phyloP scores from a whole-genome alignment of 2,329 filamentous ascomycete species.

The Alternaria ventricosa region DNA sequence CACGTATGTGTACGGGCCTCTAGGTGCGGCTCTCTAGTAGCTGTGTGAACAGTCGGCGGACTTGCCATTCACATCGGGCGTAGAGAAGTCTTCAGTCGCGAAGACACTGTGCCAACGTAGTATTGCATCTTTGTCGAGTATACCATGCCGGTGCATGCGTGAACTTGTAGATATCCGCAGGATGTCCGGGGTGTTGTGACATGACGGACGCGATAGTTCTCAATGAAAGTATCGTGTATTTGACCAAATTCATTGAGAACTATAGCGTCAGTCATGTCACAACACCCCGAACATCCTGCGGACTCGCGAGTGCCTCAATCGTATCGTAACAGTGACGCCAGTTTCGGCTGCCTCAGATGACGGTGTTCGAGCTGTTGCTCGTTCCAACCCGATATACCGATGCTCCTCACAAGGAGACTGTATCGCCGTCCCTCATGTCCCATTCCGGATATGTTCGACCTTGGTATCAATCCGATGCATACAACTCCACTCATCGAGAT shows the following conservation, averaged over 20 bases:
- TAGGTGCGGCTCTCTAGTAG: neutral
- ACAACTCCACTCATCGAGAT: constrained; percentile 44
- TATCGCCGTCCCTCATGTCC: neutral
- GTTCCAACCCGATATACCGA: neutral
- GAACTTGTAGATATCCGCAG: neutral
- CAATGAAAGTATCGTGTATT: neutral
- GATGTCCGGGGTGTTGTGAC: neutral
- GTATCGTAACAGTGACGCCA: neutral
- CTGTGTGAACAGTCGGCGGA: neutral
- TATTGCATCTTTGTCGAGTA: neutral
- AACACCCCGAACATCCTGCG: neutral
- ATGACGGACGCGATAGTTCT: neutral
- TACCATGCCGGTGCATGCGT: neutral
- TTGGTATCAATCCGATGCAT: constrained; percentile 41
- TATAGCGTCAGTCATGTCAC: neutral
- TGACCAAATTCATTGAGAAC: neutral
- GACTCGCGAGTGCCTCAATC: neutral
- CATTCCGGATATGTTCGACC: constrained; percentile 22
- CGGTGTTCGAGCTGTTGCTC: neutral
- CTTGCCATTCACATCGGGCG: neutral
- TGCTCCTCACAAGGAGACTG: neutral
- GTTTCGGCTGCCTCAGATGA: neutral
- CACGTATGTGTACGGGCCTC: neutral
- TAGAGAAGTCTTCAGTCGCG: neutral
- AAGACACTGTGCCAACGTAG: neutral